Conservation (phyloP, 2,329 filamentous ascomycete genomes). For the Talaromyces atroroseus region DNA sequence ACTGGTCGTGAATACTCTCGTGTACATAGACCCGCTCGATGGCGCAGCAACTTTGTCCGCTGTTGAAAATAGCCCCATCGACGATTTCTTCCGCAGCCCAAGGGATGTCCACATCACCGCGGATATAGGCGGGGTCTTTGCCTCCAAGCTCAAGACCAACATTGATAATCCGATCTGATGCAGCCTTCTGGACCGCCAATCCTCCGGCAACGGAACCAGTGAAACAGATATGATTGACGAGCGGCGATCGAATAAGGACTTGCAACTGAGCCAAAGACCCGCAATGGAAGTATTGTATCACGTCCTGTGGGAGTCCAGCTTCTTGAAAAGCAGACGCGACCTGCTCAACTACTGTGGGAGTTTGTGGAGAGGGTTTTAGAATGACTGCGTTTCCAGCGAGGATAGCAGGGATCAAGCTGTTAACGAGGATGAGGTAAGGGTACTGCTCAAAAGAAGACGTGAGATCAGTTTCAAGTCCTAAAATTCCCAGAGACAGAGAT, state of each 20-base stretch:
- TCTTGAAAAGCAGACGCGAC: slow-evolving; percentile 69
- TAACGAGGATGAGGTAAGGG: slow-evolving; percentile 87
- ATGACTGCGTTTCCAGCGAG: slow-evolving; percentile 87
- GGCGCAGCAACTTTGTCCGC: slow-evolving; percentile 94
- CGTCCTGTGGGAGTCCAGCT: slow-evolving; percentile 74
- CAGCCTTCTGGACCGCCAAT: slow-evolving; percentile 76
- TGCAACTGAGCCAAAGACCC: slow-evolving; percentile 74
- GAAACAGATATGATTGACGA: slow-evolving; percentile 80
- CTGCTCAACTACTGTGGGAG: slow-evolving; percentile 84
- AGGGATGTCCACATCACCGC: slow-evolving; percentile 75
- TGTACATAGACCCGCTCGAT: slow-evolving; percentile 90
- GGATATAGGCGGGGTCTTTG: slow-evolving; percentile 89
- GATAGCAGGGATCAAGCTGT: slow-evolving; percentile 86
- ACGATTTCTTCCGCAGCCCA: slow-evolving; percentile 95
- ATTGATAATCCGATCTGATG: slow-evolving; percentile 74
- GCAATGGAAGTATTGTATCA: slow-evolving; percentile 88
- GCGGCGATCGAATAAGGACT: slow-evolving; percentile 68
- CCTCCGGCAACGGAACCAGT: slow-evolving; percentile 89
- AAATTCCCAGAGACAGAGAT: neutral
- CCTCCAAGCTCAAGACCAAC: slow-evolving; percentile 89
- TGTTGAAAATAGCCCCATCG: slow-evolving; percentile 95
- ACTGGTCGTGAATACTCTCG: slow-evolving; percentile 74
- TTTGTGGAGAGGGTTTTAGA: slow-evolving; percentile 91
- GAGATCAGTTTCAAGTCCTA: slow-evolving; percentile 3
- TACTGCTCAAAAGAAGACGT: slow-evolving; percentile 54